Conservation (phyloP, 1,284 basidiomycete species). For the Ustilago bromivora region DNA sequence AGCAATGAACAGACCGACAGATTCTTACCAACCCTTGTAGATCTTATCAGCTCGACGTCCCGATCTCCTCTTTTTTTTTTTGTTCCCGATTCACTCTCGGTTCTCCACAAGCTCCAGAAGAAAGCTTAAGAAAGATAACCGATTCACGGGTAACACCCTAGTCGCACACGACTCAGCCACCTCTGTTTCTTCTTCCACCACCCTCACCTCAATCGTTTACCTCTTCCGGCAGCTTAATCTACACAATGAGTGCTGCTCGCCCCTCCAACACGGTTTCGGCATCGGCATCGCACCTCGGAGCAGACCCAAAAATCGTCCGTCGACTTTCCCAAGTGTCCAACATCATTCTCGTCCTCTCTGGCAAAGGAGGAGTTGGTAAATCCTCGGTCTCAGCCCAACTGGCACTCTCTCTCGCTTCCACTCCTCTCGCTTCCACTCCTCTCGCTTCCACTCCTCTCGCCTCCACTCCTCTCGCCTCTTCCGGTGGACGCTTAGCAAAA, state of each 20-base stretch:
- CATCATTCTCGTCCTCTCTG: slow-evolving; percentile 92
- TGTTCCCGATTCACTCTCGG: not conserved
- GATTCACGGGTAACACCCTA: not conserved
- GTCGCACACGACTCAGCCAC: slow-evolving; percentile 20
- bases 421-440: slow-evolving; percentile 63
- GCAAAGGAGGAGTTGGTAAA: slow-evolving; percentile 98
- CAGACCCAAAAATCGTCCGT: slow-evolving; percentile 64
- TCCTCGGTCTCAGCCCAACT: slow-evolving; percentile 94
- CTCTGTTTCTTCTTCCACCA: not conserved
- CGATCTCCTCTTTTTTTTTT: too few relatives aligned
- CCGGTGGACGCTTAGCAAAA: not conserved
- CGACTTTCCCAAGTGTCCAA: slow-evolving; percentile 77
- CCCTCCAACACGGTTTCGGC: slow-evolving; percentile 20
- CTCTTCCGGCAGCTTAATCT: not conserved
- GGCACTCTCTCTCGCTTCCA: slow-evolving; percentile 77
- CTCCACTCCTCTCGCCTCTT: slow-evolving; percentile 19
- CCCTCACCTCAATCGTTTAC: not conserved
- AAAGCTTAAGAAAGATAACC: slow-evolving; percentile 15
- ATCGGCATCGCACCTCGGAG: slow-evolving; percentile 49
- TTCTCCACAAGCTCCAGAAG: slow-evolving; percentile 13
- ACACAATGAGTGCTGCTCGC: slow-evolving; percentile 23
- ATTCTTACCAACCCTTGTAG: not conserved
- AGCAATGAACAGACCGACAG: not conserved
- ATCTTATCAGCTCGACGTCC: too few relatives aligned
- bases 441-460: slow-evolving; percentile 69